Base-by-base conservation (phyloP, 345 rosid species). In the Populus euphratica region DNA sequence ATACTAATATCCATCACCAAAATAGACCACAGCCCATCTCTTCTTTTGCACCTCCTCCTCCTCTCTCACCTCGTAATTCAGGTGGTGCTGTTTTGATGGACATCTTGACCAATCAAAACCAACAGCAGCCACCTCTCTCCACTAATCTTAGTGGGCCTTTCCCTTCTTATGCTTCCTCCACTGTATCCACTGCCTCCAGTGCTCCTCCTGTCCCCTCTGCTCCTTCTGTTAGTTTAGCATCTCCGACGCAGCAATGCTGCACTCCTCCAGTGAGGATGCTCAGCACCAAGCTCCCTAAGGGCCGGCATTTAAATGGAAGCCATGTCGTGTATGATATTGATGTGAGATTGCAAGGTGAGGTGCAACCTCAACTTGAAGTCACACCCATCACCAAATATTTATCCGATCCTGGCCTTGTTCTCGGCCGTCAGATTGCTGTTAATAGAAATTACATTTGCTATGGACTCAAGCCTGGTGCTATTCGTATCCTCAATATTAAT, bases 351-450 rank as follows among this genome's bases (percentile, higher is more conserved):
- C 89, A 80, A 3, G 98, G 94, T 14, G 96, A 90, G 86, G 77
- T 80, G 72, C 94, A 91, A 82, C 93, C 96, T 2, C 92, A 91
- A 87, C 96, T 96, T 2, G 99, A 92, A 87, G 96, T 87, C 61
- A 91, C 92, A 73, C 98, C 99, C 39, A 96, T 96, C 73, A 93
- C 99, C 8, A 93, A 90, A 80, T 95, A 95, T 80, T 87, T 80
- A 6, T 93, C 97, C 61, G 98, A 95, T 76, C 97, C 98, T 52
- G 92, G 87, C 81, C 96, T 91, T 16, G 84, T 88, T 0, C 80
- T 95, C 31, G 99, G 99, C 10, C 82, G 94, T 6, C 98, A 93
- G 80, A 92, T 95, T 76, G 97, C 98, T 7, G 97, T 92, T 35
- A 95, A 89, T 70, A 84, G 82, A 83, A 81, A 83, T 16, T 95